Evolutionary conservation across 2,329 filamentous ascomycete genomes (phyloP).

Genomic region (Arthrobotrys sphaeroides): DNA sequence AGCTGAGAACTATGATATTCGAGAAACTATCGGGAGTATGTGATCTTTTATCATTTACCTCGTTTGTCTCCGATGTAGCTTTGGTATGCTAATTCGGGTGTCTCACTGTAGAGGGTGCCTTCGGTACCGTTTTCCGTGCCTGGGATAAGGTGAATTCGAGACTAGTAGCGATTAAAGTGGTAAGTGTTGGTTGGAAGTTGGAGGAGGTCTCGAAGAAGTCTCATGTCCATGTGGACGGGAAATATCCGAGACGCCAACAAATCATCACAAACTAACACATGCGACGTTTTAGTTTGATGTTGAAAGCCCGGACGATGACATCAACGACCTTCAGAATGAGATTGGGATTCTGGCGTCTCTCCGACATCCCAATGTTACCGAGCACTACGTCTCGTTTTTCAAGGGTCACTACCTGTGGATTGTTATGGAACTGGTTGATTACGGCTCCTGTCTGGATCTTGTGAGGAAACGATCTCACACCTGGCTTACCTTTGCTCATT

Average conservation of each 20-base stretch:
- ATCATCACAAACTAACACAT: background rate
- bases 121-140: constrained; percentile 28
- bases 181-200: constrained; percentile 16
- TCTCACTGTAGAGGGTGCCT: constrained; percentile 21
- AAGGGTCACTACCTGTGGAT: constrained; percentile 29
- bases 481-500: background rate
- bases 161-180: constrained; percentile 39
- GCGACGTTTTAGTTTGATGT: constrained; percentile 3
- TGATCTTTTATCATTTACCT: background rate
- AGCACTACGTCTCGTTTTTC: constrained; percentile 43
- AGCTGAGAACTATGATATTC: constrained; percentile 12
- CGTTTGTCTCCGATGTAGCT: background rate
- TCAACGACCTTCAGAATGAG: constrained; percentile 4
- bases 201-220: background rate
- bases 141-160: constrained; percentile 16
- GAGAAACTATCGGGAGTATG: constrained; percentile 20
- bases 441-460: constrained; percentile 18
- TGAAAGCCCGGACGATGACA: constrained; percentile 12
- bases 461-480: background rate
- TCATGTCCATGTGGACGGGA: background rate
- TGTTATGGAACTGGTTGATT: constrained; percentile 35
- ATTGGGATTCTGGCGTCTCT: constrained; percentile 22
- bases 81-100: background rate
- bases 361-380: constrained; percentile 26
- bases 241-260: background rate